Evolutionary conservation across 2,329 filamentous ascomycete species (phyloP).

Genomic region (Arthrobotrys megalospora): DNA sequence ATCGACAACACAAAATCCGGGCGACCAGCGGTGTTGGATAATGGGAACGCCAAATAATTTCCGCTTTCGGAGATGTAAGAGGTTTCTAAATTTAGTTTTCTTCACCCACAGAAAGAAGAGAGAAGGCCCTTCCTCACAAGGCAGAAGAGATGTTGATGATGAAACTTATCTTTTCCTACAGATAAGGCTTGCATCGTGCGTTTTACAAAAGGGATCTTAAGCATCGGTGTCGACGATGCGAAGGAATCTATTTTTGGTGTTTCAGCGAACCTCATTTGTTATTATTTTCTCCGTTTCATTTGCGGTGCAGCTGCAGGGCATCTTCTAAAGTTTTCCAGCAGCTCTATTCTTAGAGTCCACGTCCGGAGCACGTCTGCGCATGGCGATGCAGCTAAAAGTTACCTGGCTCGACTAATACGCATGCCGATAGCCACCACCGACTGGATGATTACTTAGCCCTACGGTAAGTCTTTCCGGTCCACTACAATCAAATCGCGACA

Average conservation of each 20-base stretch:
- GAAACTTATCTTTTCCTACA: neutral
- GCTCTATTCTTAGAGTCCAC: slow-evolving; percentile 47
- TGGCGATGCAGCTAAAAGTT: slow-evolving; percentile 31
- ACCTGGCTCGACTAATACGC: slow-evolving; percentile 5
- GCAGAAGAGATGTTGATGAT: too few relatives aligned
- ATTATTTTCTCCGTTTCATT: slow-evolving; percentile 25
- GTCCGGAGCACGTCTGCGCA: neutral
- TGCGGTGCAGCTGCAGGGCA: neutral
- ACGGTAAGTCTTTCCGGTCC: slow-evolving; percentile 10
- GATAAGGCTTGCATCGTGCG: slow-evolving; percentile 5
- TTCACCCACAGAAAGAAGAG: neutral
- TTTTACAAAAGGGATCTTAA: neutral
- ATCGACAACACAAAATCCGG: slow-evolving; percentile 22
- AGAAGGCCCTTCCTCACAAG: neutral
- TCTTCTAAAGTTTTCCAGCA: neutral
- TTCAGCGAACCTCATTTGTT: slow-evolving; percentile 7
- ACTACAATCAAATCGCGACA: slow-evolving; percentile 6
- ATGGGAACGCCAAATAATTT: slow-evolving; percentile 21
- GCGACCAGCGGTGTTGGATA: neutral
- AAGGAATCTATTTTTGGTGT: slow-evolving; percentile 34
- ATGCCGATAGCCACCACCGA: neutral
- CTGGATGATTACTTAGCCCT: neutral
- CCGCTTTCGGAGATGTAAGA: slow-evolving; percentile 31
- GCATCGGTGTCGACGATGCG: neutral
- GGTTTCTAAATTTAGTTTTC: slow-evolving; percentile 58